A percentile compares a stretch with the other conserved stretches of the same genome.
phyloP scores from a whole-genome alignment of 192 early-diverging fungal genomes.

The Chytriomyces confervae region DNA sequence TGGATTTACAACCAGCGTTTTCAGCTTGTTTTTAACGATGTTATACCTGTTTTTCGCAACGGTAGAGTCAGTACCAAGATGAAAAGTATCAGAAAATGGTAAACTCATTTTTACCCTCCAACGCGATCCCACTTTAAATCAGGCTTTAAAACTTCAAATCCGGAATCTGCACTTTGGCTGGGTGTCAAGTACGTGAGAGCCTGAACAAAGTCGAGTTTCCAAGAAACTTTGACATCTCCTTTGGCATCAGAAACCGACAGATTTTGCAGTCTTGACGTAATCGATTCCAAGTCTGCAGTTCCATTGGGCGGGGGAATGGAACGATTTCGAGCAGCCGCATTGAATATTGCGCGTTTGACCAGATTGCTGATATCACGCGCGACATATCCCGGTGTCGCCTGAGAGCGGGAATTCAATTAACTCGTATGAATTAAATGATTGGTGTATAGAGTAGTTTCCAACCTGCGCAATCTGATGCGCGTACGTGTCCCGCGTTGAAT shows the following conservation, averaged over 20 bases:
- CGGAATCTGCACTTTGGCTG: constrained; percentile 62
- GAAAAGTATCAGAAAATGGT: background rate
- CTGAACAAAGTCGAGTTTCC: constrained; percentile 58
- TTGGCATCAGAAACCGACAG: background rate
- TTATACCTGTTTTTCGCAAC: constrained; percentile 2
- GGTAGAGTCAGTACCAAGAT: background rate
- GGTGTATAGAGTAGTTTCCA: background rate
- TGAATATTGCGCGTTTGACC: constrained; percentile 15
- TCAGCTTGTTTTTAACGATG: constrained; percentile 28
- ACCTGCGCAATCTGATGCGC: constrained; percentile 11
- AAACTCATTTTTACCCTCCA: constrained; percentile 65
- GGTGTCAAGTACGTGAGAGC: constrained; percentile 66
- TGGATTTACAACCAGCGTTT: constrained; percentile 6
- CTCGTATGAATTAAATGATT: background rate
- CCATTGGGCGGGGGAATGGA: background rate
- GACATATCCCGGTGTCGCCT: constrained; percentile 25
- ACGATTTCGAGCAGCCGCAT: background rate
- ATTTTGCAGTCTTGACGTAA: background rate
- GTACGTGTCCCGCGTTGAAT: background rate
- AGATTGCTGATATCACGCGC: constrained; percentile 17
- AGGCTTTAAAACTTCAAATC: constrained; percentile 61
- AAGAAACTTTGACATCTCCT: constrained; percentile 8
- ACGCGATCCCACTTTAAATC: constrained; percentile 65
- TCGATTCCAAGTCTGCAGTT: background rate
- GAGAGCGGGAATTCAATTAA: background rate